These are phyloP conservation scores for Drechslerella dactyloides DNA, from an alignment of 2,329 filamentous ascomycete species.

Conservation along the genomic window DNA sequence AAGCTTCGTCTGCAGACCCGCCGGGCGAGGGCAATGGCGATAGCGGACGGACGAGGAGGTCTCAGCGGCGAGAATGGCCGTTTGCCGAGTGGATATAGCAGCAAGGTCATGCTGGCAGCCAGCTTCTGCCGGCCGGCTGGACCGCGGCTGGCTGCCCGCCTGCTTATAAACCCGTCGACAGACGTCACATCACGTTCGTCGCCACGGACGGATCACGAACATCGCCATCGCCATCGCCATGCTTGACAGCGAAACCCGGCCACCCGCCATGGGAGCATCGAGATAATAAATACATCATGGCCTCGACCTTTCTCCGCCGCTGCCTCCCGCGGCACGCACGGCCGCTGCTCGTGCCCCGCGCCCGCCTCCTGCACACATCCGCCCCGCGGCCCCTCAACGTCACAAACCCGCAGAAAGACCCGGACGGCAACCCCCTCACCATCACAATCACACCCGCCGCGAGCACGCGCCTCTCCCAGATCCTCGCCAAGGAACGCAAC, in stretches of 20 bases:
- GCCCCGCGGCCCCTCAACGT: constrained; percentile 15
- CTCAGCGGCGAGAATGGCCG: background rate
- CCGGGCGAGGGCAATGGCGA: no score
- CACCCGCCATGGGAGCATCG: constrained; percentile 25
- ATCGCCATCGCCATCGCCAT: constrained; percentile 11
- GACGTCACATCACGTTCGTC: no score
- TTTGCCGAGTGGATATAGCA: constrained; percentile 4
- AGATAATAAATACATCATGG: constrained; percentile 9
- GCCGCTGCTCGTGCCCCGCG: background rate
- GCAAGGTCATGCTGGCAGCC: constrained; percentile 2
- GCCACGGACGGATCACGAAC: no score
- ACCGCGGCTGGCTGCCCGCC: constrained; percentile 13
- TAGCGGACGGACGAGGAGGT: background rate
- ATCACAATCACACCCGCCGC: constrained; percentile 53
- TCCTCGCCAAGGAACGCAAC: constrained; percentile 74
- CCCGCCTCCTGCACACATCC: constrained; percentile 18
- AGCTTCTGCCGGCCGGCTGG: constrained; percentile 4
- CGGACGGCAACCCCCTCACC: constrained; percentile 27
- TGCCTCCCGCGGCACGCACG: background rate
- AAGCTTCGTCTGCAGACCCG: background rate
- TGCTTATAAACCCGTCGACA: constrained; percentile 40
- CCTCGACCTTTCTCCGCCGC: constrained; percentile 12
- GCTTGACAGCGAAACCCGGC: background rate
- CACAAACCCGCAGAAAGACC: constrained; percentile 54
- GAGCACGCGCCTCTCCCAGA: constrained; percentile 70